These are phyloP conservation scores for Aureobasidium vineae DNA, from an alignment of 2,329 filamentous ascomycete genomes.

Conservation along the genomic window DNA sequence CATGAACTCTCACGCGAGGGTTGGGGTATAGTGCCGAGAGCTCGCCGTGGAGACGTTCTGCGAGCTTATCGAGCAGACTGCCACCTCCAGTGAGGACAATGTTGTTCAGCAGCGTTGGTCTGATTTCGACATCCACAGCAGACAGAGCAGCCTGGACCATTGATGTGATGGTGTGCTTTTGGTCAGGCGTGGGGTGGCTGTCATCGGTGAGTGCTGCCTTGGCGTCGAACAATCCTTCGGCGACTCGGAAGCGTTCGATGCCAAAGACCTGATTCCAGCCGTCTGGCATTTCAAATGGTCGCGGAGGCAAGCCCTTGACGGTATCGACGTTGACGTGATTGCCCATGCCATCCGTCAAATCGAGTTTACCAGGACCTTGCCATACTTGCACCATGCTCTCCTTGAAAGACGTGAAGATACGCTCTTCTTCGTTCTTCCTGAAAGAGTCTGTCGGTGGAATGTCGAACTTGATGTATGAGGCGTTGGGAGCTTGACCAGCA, in stretches of 20 bases:
- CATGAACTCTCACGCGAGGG: slow-evolving; percentile 82
- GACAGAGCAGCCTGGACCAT: slow-evolving; percentile 75
- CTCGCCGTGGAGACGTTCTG: slow-evolving; percentile 83
- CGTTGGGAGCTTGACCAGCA: slow-evolving; percentile 75
- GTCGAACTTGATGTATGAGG: slow-evolving; percentile 68
- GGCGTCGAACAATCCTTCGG: slow-evolving; percentile 89
- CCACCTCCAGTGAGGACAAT: slow-evolving; percentile 90
- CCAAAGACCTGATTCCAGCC: slow-evolving; percentile 96
- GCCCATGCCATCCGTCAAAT: slow-evolving; percentile 45
- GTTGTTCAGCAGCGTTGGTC: slow-evolving; percentile 78
- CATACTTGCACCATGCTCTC: slow-evolving; percentile 95
- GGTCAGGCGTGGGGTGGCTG: slow-evolving; percentile 54
- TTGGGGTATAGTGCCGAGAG: slow-evolving; percentile 78
- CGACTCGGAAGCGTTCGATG: slow-evolving; percentile 78
- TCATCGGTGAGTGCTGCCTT: slow-evolving; percentile 62
- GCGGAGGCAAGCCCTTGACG: slow-evolving; percentile 68
- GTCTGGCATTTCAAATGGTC: slow-evolving; percentile 95
- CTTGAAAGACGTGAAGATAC: slow-evolving; percentile 93
- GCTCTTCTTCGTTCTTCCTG: slow-evolving; percentile 82
- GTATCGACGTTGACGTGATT: slow-evolving; percentile 69
- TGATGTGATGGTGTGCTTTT: slow-evolving; percentile 74
- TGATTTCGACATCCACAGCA: slow-evolving; percentile 83
- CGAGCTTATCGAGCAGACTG: slow-evolving; percentile 85
- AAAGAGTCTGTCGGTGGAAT: slow-evolving; percentile 65
- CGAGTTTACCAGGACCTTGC: slow-evolving; percentile 72